A percentile compares a stretch with the other conserved stretches of the same genome.
Evolutionary conservation across 2,329 filamentous ascomycete species (phyloP).

Genomic region (Orbilia ellipsospora): DNA sequence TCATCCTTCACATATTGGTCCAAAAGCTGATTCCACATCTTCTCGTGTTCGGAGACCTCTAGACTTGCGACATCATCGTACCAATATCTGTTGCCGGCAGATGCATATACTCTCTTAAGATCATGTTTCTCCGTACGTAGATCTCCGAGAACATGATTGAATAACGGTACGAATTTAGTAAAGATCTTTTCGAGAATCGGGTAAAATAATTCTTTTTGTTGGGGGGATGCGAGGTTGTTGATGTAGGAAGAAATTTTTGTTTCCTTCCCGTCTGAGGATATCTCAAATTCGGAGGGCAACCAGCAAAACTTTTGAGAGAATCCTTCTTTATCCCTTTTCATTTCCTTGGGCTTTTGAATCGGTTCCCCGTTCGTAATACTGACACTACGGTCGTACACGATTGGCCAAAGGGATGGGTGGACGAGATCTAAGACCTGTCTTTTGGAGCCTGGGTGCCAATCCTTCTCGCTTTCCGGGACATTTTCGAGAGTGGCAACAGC

Average conservation of each 20-base stretch:
- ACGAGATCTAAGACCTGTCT: conserved; percentile 71
- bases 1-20: conserved; percentile 40
- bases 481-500: conserved; percentile 67
- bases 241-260: conserved; percentile 52
- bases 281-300: conserved; percentile 51
- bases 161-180: conserved; percentile 47
- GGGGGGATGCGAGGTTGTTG: conserved; percentile 34
- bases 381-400: conserved; percentile 66
- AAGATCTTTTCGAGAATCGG: conserved; percentile 50
- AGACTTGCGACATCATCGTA: conserved; percentile 21
- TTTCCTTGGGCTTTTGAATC: neutral
- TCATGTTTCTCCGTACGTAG: conserved; percentile 19
- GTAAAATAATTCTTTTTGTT: conserved; percentile 46
- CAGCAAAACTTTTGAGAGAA: conserved; percentile 46
- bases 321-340: conserved; percentile 13
- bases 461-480: conserved; percentile 66
- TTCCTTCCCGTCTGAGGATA: conserved; percentile 35
- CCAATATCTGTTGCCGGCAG: conserved; percentile 7
- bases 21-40: conserved; percentile 30
- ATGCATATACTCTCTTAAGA: conserved; percentile 15
- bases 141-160: conserved; percentile 49
- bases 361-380: conserved; percentile 10
- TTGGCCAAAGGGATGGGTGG: conserved; percentile 73
- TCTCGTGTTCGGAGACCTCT: neutral
- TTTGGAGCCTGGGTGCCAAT: conserved; percentile 72